Percentiles rank a stretch among this genome's conserved stretches.
phyloP scores from a whole-genome alignment of 192 early-diverging fungal genomes.

The Diversispora epigaea region DNA sequence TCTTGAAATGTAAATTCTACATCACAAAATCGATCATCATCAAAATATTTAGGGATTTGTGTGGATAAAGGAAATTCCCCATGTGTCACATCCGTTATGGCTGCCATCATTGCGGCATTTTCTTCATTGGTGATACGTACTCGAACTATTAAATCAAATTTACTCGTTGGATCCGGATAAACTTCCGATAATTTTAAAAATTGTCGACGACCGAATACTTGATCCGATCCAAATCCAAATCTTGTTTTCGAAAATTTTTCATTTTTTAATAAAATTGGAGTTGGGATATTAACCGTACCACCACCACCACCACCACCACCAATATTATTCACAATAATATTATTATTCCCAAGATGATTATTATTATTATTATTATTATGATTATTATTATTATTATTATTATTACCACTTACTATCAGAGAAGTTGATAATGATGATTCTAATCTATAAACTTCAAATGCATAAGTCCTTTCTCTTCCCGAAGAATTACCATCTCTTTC shows the following conservation, averaged over 20 bases:
- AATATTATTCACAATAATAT: too few relatives aligned
- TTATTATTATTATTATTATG: too few relatives aligned
- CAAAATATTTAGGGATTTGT: constrained; percentile 11
- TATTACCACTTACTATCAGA: background rate
- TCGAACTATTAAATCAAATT: constrained; percentile 18
- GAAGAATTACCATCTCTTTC: constrained; percentile 22
- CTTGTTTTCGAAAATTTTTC: constrained; percentile 17
- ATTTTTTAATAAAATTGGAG: constrained; percentile 15
- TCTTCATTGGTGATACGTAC: constrained; percentile 22
- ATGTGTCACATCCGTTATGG: background rate
- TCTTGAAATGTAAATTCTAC: constrained; percentile 18
- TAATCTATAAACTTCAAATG: constrained; percentile 20
- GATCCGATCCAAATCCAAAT: constrained; percentile 22
- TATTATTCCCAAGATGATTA: too few relatives aligned
- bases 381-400: too few relatives aligned
- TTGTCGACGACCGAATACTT: constrained; percentile 15
- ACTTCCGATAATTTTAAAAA: constrained; percentile 15
- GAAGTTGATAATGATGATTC: background rate
- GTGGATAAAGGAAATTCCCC: constrained; percentile 5
- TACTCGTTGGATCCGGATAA: constrained; percentile 14
- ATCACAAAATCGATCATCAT: constrained; percentile 21
- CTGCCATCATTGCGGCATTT: background rate
- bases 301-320: background rate
- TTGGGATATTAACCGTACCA: background rate
- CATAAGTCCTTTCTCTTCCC: constrained; percentile 15